Evolutionary conservation across 345 rosid genomes (phyloP).

Genomic region (Eucalyptus pauciflora): DNA sequence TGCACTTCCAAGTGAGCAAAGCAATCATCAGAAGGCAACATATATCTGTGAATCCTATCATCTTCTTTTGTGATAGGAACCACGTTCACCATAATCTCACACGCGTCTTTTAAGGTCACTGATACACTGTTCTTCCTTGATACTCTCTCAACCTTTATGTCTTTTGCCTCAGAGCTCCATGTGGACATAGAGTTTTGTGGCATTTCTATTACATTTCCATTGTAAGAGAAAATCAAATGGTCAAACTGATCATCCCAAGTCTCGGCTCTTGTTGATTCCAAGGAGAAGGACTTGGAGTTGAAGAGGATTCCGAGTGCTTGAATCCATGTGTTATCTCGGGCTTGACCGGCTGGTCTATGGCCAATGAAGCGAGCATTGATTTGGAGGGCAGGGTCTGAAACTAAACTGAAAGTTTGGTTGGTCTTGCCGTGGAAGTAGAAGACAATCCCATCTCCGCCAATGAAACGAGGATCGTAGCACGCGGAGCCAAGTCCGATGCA

Average conservation of each 20-base stretch:
- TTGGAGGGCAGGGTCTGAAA: neutral
- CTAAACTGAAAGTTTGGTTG: neutral
- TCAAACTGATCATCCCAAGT: neutral
- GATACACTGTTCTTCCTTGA: neutral
- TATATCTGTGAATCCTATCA: neutral
- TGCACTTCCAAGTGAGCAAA: slow-evolving; percentile 5
- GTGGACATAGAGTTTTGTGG: neutral
- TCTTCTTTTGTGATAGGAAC: neutral
- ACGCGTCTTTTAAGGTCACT: neutral
- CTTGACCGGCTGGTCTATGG: neutral
- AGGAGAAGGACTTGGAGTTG: neutral
- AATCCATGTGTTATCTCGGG: slow-evolving; percentile 1
- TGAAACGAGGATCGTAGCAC: neutral
- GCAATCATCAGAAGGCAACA: neutral
- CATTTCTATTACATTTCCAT: neutral
- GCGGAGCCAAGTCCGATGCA: neutral
- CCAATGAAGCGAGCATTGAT: slow-evolving; percentile 7
- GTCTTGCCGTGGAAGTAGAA: slow-evolving; percentile 5
- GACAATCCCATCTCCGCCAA: neutral
- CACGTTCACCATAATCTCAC: neutral
- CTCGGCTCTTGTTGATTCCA: neutral
- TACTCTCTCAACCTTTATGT: neutral
- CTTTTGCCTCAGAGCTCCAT: neutral
- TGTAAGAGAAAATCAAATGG: neutral
- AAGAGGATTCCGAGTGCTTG: slow-evolving; percentile 3